Evolutionary conservation across 345 rosid genomes (phyloP), one percentile per base, ranked within the genome.

Genomic region (Moringa oleifera): DNA sequence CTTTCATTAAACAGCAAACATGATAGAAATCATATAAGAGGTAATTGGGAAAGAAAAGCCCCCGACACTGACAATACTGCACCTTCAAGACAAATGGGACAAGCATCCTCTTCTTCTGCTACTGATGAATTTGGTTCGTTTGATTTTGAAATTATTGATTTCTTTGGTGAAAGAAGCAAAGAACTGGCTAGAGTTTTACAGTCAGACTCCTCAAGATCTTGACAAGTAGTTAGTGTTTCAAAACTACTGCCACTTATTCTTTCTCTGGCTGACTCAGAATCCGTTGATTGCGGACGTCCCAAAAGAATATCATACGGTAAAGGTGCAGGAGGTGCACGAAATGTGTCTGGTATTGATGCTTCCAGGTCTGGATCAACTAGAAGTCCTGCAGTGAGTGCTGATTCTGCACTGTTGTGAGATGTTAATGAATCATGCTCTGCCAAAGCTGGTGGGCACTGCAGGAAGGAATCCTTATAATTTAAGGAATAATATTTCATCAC

Each of bases 81-180:
- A 86, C 97, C 95, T 85, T 92, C 97, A 57, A 92, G 79, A 76
- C 96, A 92, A 70, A 81, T 89, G 54, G 97, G 97, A 62, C 97
- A 92, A 50, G 62, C 76, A 47, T 88, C 96, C 65, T 92, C 95
- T 68, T 92, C 97, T 70, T 90, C 97, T 20, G 66, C 60, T 2
- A 37, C 55, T 4, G 58, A 66, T 18, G 54, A 55, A 51, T 68
- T 22, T 11, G 58, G 23, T 58, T 78, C 83, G 13, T 68, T 72
- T 65, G 68, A 55, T 65, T 81, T 78, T 22, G 80, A 62, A 56
- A 80, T 61, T 66, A 77, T 81, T 23, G 83, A 58, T 70, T 85
- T 77, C 64, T 68, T 74, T 9, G 85, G 90, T 1, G 88, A 80
- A 62, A 61, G 77, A 24, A 70, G 63, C 46, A 77, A 70, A 37